Conservation (phyloP, 2,329 filamentous ascomycete species). For the Madurella fahalii region DNA sequence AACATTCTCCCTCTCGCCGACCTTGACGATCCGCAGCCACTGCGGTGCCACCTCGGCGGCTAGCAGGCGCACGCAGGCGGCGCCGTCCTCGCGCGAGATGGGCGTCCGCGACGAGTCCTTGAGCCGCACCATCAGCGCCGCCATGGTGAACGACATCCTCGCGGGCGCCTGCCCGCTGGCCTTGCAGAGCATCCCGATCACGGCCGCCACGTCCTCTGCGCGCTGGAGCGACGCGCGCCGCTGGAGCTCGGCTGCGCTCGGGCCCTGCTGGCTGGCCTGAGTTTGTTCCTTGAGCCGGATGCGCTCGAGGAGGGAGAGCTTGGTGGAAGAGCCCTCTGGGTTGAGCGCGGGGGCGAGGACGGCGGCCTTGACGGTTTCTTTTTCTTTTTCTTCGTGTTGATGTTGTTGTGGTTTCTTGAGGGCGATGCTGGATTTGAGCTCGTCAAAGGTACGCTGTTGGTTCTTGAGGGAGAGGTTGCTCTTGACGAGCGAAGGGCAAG, state of each 20-base stretch:
- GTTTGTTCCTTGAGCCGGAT: constrained; percentile 65
- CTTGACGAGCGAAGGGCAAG: constrained; percentile 55
- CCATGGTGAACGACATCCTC: constrained; percentile 62
- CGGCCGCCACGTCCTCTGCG: constrained; percentile 62
- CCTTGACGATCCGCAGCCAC: constrained; percentile 50
- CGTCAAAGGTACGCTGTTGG: constrained; percentile 59
- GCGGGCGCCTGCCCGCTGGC: constrained; percentile 48
- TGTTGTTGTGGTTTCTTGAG: constrained; percentile 44
- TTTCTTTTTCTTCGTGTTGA: too few relatives aligned
- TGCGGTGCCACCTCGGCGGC: constrained; percentile 53
- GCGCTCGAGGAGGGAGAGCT: constrained; percentile 70
- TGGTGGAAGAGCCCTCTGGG: constrained; percentile 30
- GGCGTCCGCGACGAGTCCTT: constrained; percentile 61
- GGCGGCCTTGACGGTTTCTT: constrained; percentile 35
- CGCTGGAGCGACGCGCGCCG: constrained; percentile 64
- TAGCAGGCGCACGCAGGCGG: constrained; percentile 47
- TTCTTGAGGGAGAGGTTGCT: constrained; percentile 37
- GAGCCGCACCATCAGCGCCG: constrained; percentile 59
- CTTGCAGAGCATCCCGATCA: constrained; percentile 62
- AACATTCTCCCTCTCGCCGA: constrained; percentile 54
- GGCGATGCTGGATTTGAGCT: constrained; percentile 60
- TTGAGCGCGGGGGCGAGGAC: constrained; percentile 34
- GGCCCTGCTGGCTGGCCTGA: constrained; percentile 30
- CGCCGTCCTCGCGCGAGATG: constrained; percentile 50
- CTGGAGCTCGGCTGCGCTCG: constrained; percentile 51